A percentile compares a stretch with the other conserved stretches of the same genome.
These are phyloP conservation scores for Phytopythium oedochilum DNA, from an alignment of 352 stramenopile genomes.

Conservation along the genomic window DNA sequence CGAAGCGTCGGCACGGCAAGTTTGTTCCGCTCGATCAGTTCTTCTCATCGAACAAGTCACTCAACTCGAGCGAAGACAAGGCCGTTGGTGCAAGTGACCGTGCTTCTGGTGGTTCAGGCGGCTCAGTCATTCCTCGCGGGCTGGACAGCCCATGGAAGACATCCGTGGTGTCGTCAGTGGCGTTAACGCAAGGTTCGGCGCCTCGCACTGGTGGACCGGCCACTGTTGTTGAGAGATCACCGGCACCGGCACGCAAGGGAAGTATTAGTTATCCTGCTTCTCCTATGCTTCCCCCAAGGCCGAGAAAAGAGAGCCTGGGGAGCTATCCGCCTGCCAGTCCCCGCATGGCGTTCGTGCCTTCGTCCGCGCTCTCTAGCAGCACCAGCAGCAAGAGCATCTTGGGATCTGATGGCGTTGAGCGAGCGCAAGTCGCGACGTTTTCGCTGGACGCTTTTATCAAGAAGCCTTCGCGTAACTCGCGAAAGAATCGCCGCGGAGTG, in stretches of 20 bases:
- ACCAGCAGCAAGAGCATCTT: conserved; percentile 31
- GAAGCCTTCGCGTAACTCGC: conserved; percentile 26
- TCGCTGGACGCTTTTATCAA: conserved; percentile 66
- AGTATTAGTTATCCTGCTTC: conserved; percentile 15
- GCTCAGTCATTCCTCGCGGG: not conserved
- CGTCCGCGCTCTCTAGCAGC: conserved; percentile 2
- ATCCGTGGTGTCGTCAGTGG: not conserved
- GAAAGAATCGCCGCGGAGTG: conserved; percentile 10
- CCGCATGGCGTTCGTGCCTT: conserved; percentile 16
- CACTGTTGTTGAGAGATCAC: not conserved
- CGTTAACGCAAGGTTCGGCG: not conserved
- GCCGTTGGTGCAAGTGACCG: not conserved
- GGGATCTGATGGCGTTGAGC: conserved; percentile 41
- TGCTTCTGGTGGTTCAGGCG: not conserved
- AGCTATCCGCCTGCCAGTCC: conserved; percentile 29
- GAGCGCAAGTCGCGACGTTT: conserved; percentile 41
- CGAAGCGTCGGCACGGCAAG: conserved; percentile 36
- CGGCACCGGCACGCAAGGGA: conserved; percentile 21
- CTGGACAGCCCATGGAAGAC: conserved; percentile 1
- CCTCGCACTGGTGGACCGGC: not conserved
- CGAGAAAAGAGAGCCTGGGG: conserved; percentile 21
- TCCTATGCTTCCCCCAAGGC: conserved; percentile 6
- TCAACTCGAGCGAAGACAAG: not conserved
- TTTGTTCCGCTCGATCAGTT: conserved; percentile 59
- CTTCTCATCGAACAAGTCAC: conserved; percentile 10